Base-by-base conservation (phyloP, 2,329 filamentous ascomycete genomes). In the Xylariaceae sp. region DNA sequence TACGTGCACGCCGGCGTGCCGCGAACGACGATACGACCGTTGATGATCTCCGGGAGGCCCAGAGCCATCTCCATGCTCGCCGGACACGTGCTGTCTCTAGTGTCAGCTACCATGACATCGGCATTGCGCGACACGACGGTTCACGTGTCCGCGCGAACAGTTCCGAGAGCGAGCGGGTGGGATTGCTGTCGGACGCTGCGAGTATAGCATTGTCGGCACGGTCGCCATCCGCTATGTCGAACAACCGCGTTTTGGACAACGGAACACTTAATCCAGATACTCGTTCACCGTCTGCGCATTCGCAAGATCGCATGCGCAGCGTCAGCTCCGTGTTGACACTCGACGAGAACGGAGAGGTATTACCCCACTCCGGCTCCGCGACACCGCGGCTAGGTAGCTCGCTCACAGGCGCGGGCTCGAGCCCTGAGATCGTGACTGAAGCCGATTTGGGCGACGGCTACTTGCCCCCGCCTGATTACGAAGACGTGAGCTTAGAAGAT, bases 91-190 rank as follows among this genome's bases (percentile, higher is more conserved):
- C 88, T 13, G 85, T 91, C 2, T 89, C 88, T 50, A 87, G 85
- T 58, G 90, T 94, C 15, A 85, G 86, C 49, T 94, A 94, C 67
- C 88, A 82, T 8, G 88, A 90, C 48, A 73, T 94, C 3, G 90
- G 90, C 39, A 82, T 92, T 11, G 89, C 88, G 0, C 80, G 88
- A 50, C 88, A 89, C 67, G 90, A 94, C 67, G 90, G 90, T 53
- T 90, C 88, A 1, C 79, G 90, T 51, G 74, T 94, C 34, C 82
- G 90, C 35, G 88, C 87, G 41, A 88, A 86, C 68, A 92, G 88
- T 63, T 80, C 79, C 15, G 89, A 92, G 65, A 90, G 86, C 67
- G 88, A 93, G 69, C 78, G 85, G 35, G 77, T 87, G 49, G 88
- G 88, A 0, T 75, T 93, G 7, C 78, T 93, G 10, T 88, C 87